Conservation (phyloP, 2,329 filamentous ascomycete species). For the Stemphylium vesicarium region DNA sequence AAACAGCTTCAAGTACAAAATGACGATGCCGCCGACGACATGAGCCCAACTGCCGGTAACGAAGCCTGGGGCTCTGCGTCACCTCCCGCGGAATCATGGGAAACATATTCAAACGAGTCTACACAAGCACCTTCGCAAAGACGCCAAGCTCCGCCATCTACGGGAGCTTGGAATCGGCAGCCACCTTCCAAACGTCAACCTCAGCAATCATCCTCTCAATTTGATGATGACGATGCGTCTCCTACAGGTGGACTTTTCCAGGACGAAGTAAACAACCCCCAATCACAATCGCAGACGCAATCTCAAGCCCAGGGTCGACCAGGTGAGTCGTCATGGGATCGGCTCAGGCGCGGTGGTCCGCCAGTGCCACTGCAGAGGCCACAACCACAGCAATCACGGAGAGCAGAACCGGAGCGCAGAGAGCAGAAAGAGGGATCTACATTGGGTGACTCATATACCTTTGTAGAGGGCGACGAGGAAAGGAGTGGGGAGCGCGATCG, state of each 20-base stretch:
- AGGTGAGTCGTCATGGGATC: conserved; percentile 54
- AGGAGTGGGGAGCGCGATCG: conserved; percentile 51
- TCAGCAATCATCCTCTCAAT: conserved; percentile 15
- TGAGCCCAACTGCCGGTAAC: conserved; percentile 52
- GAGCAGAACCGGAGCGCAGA: conserved; percentile 25
- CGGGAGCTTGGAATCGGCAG: conserved; percentile 11
- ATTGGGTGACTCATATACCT: conserved; percentile 53
- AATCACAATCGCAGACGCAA: conserved; percentile 10
- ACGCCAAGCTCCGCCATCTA: conserved; percentile 12
- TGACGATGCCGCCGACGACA: conserved; percentile 48
- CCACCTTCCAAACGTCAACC: conserved; percentile 12
- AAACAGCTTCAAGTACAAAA: conserved; percentile 18
- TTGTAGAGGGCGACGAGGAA: conserved; percentile 53
- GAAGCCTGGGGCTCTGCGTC: conserved; percentile 35
- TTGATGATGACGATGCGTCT: conserved; percentile 45
- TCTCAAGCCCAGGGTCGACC: conserved; percentile 23
- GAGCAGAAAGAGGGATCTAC: conserved; percentile 43
- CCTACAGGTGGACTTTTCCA: conserved; percentile 47
- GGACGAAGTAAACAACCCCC: conserved; percentile 32
- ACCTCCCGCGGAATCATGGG: conserved; percentile 15
- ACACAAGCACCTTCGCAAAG: conserved; percentile 15
- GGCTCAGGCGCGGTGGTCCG: conserved; percentile 47
- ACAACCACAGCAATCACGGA: conserved; percentile 19
- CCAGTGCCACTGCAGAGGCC: conserved; percentile 21
- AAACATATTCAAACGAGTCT: conserved; percentile 22